These are phyloP conservation scores for Setaria italica DNA, from an alignment of 202 grass and related monocot species.

Conservation along the genomic window DNA sequence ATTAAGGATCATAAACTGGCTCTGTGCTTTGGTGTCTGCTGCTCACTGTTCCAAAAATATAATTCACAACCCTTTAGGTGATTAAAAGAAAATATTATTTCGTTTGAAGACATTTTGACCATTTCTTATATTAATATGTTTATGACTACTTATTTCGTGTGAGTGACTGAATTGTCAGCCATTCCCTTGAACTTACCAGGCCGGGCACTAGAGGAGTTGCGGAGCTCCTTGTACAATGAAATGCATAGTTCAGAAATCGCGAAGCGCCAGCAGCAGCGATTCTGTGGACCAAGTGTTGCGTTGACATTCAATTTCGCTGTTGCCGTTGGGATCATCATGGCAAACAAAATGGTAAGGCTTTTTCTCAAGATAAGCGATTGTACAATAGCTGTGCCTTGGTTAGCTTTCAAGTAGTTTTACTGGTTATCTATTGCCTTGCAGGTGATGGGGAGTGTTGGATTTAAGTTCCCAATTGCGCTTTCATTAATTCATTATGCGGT, in stretches of 20 bases:
- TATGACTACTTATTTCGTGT: too few relatives aligned
- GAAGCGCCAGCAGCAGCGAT: slow-evolving; percentile 82
- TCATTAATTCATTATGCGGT: slow-evolving; percentile 89
- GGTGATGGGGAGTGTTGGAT: slow-evolving; percentile 97
- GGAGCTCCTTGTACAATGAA: slow-evolving; percentile 83
- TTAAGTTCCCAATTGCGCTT: slow-evolving; percentile 93
- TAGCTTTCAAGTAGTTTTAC: not conserved
- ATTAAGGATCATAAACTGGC: not conserved
- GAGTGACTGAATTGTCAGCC: not conserved
- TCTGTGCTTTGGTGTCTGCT: not conserved
- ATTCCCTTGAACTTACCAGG: slow-evolving; percentile 50
- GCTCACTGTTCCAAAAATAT: not conserved
- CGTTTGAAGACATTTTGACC: not conserved
- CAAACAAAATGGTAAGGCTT: slow-evolving; percentile 82
- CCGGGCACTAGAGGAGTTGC: slow-evolving; percentile 79
- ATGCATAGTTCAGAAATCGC: slow-evolving; percentile 89
- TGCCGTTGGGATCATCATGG: slow-evolving; percentile 98
- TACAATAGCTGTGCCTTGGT: not conserved
- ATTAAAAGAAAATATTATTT: not conserved
- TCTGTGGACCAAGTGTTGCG: slow-evolving; percentile 86
- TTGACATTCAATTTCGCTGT: slow-evolving; percentile 95
- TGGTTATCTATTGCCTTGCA: slow-evolving; percentile 35
- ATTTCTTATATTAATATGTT: not conserved
- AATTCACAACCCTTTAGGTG: not conserved
- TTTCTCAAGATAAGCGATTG: not conserved